Base-by-base conservation (phyloP, 495 filamentous ascomycete species). In the Tuber umbilicatum region DNA sequence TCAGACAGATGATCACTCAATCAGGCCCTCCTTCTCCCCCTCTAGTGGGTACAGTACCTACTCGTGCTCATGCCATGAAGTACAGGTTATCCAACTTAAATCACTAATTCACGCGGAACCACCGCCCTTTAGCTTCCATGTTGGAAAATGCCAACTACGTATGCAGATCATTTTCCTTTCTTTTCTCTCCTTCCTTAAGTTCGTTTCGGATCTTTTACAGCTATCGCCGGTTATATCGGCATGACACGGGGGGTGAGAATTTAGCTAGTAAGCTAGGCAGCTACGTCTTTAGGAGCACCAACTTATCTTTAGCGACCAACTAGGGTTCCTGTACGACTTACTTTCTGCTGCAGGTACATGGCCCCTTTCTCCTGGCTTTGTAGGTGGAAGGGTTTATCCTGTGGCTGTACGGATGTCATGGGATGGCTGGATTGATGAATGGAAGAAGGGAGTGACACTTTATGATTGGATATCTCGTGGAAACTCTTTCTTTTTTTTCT, bases 381-480 rank as follows among this genome's bases (percentile, higher is more conserved):
- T 31, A 14, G 14, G 55, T 3, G 27, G 55, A 7, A 31, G 55
- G 3, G 14, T 31, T 64, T 64, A 31, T 35, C 55, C 27, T 27
- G 55, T 64, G 55, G 55, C 31, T 31, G 55, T 64, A 16, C 27
- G 5, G 27, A 35, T 19, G 55, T 35, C 27, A 19, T 35, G 27
- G 55, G 55, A 64, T 64, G 55, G 12, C 10, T 64, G 14, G 55
- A 64, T 35, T 35, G 27, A 64, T 64, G 55, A 35, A 35, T 9
- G 7, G 55, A 64, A 64, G 55, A 27, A 35, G 55, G 55, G 55
- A 64, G 55, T 64, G 55, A 64, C 12, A 64, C 55, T 64, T 64
- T 27, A 35, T 64, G 55, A 64, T 64, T 64, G 27, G 55, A 35
- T 64, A 35, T 64, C 12, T 64, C 55, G 14, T 35, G 27, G 55